Evolutionary conservation across 2,329 filamentous ascomycete species (phyloP), one percentile per base, ranked within the genome.

Genomic region (Cadophora malorum): DNA sequence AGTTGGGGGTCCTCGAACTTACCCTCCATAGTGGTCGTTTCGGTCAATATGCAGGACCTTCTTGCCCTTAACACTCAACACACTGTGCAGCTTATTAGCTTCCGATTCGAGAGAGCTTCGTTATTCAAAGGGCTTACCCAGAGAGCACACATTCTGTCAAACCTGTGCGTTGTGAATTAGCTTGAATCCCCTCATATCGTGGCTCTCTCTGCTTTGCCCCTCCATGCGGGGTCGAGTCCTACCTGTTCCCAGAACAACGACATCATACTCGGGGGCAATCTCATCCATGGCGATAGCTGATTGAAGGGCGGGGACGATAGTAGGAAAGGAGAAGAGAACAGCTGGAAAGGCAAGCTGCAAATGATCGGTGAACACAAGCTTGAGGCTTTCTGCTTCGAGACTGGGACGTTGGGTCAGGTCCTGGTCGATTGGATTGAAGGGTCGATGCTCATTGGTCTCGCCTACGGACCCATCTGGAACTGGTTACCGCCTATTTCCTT

Each of bases 1-100:
- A 35, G 12, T 41, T 41, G 12, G 65, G 31, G 58, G 6, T 10
- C 49, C 49, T 33, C 66, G 74, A 65, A 69, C 65, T 69, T 84
- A 97, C 94, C 93, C 96, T 87, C 96, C 96, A 79, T 97, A 98
- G 85, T 98, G 94, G 81, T 97, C 93, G 80, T 98, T 98, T 79
- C 94, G 91, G 84, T 98, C 96, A 80, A 99, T 97, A 85, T 99
- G 96, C 73, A 99, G 88, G 79, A 99, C 96, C 86, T 98, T 98
- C 87, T 97, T 95, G 81, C 95, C 95, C 86, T 98, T 97, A 78
- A 98, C 95, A 84, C 94, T 97, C 79, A 98, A 85, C 70, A 99
- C 94, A 82, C 94, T 94, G 77, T 69, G 5, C 19, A 66, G 60
- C 19, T 65, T 63, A 73, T 74, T 67, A 77, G 75, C 62, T 74